Evolutionary conservation across 768 basidiomycete species (phyloP), one percentile per base, ranked within the genome.

Genomic region (Fibroporia radiculosa): DNA sequence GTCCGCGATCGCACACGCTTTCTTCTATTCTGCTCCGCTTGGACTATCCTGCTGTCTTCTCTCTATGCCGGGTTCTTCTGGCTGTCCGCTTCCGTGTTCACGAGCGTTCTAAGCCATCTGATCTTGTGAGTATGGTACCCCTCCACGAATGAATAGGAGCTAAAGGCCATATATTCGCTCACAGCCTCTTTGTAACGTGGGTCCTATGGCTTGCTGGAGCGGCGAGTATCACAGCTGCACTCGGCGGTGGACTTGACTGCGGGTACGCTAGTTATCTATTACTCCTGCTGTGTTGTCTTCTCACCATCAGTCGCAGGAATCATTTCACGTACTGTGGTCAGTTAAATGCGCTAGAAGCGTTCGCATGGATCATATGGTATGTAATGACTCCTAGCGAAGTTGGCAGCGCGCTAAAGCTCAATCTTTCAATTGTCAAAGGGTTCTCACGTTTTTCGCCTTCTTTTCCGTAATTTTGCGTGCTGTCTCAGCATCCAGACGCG

Each of bases 161-260:
- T n/a, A n/a, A n/a, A n/a, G n/a, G n/a, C n/a, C 20, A 44, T 10
- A 28, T n/a, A 16, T 19, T 18, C 31, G 11, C 14, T 22, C 28
- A n/a, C 49, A 87, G 85, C 63, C 61, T 88, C 39, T 46, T 69
- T 39, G 12, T 89, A 16, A 85, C 84, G 1, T 89, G 85, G 84
- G 69, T 89, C 28, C 69, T 87, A 48, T 91, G 87, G 87, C 69
- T 77, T 2, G 78, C 85, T 0, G 84, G 73, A 2, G 84, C 84
- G 1, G 80, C 84, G 1, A 71, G 82, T 2, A 71, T 89, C 36
- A 88, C 87, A 1, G 64, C 74, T 16, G 62, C 72, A 20, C 67
- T 87, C 24, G 79, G 80, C 11, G 87, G 87, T 12, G 77, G 81
- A 8, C 58, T 84, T 45, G 78, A 85, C 56, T 90, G 86, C 78